Conservation (phyloP, 495 filamentous ascomycete genomes). For the Pyrenopolyporus hunteri region DNA sequence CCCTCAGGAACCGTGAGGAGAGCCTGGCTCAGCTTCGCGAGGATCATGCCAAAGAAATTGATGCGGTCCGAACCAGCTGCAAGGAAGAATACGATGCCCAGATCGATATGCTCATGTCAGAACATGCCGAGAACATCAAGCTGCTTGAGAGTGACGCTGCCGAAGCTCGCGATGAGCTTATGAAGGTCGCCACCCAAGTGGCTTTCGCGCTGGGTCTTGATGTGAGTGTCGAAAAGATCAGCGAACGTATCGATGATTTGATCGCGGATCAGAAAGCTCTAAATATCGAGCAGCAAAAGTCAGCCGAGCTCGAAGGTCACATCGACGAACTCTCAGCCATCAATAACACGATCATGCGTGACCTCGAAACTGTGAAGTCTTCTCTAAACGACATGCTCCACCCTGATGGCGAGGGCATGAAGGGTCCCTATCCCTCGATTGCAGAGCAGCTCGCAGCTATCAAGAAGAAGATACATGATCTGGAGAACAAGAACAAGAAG, state of each 20-base stretch:
- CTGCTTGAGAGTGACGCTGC: constrained; percentile 70
- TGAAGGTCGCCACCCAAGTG: constrained; percentile 63
- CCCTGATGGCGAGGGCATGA: constrained; percentile 44
- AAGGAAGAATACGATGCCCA: constrained; percentile 52
- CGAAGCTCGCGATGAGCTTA: constrained; percentile 72
- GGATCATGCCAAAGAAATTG: constrained; percentile 55
- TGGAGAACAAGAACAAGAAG: constrained; percentile 73
- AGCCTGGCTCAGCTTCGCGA: constrained; percentile 51
- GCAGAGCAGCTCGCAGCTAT: constrained; percentile 72
- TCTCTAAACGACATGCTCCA: constrained; percentile 53
- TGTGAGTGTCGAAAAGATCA: constrained; percentile 60
- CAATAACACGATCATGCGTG: constrained; percentile 61
- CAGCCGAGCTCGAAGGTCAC: constrained; percentile 54
- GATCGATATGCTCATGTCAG: constrained; percentile 50
- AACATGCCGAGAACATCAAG: constrained; percentile 66
- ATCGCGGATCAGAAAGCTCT: constrained; percentile 55
- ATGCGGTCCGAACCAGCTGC: constrained; percentile 52
- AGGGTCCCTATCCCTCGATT: constrained; percentile 64
- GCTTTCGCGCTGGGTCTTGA: constrained; percentile 60
- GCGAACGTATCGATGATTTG: constrained; percentile 59
- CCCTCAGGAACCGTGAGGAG: constrained; percentile 56
- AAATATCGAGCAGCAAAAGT: constrained; percentile 62
- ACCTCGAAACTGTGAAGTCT: constrained; percentile 58
- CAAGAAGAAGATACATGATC: constrained; percentile 71
- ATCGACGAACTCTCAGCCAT: constrained; percentile 57